A percentile compares a stretch with the other conserved stretches of the same genome.
phyloP scores from a whole-genome alignment of 2,329 filamentous ascomycete species.

The Scedosporium boydii region DNA sequence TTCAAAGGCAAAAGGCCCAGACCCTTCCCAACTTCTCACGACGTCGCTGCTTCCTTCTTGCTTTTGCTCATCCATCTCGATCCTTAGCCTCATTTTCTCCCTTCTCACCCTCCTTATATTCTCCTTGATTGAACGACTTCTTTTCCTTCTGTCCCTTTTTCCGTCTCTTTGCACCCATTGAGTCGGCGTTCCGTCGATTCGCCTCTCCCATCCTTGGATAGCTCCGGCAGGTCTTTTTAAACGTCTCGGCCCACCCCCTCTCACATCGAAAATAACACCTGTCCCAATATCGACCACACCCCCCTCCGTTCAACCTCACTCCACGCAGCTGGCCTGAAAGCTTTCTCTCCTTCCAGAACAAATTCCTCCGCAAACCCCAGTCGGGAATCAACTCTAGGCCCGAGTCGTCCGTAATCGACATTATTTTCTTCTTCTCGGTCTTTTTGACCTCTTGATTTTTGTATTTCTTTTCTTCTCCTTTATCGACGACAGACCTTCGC shows the following conservation, averaged over 20 bases:
- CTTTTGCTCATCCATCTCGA: background rate
- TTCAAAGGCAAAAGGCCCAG: background rate
- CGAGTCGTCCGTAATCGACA: background rate
- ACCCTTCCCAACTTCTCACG: background rate
- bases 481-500: background rate
- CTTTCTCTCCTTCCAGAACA: background rate
- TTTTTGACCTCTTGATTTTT: background rate
- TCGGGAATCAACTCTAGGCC: background rate
- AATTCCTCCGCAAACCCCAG: background rate
- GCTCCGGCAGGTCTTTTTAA: constrained; percentile 3
- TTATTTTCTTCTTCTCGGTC: constrained; percentile 1
- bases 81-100: background rate
- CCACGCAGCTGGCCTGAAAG: constrained; percentile 5
- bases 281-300: constrained; percentile 2
- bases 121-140: background rate
- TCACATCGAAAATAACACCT: constrained; percentile 7
- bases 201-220: background rate
- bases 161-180: background rate
- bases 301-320: background rate
- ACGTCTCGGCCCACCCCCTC: constrained; percentile 3
- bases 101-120: background rate
- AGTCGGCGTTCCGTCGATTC: background rate
- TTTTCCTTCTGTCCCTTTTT: background rate
- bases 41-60: background rate
- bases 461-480: background rate